Base-by-base conservation (phyloP, 805 yeast genomes). In the Wickerhamiella brachini region DNA sequence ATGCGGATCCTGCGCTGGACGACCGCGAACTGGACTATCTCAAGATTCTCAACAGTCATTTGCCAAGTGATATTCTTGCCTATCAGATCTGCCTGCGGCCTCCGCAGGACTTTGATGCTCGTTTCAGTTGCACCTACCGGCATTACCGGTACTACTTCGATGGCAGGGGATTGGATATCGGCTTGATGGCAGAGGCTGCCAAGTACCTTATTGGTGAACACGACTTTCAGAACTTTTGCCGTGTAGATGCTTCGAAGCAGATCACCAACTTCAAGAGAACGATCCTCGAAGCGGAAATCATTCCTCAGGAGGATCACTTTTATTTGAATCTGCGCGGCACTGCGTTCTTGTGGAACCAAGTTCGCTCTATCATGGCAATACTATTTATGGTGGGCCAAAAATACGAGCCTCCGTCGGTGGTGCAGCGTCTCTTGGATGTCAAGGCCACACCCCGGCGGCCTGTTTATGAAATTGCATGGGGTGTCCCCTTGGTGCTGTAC, bases 301-400 rank as follows among this genome's bases (percentile, higher is more conserved):
- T 70, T 12, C 51, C 69, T 2, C 17, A 21, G 8, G 38, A 21
- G 31, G 57, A 56, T 20, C 71, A 77, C 50, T 84, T 72, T 60
- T 81, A 80, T 51, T 79, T 90, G 64, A 88, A 87, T 62, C 68
- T 93, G 49, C 73, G 76, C 55, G 98, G 98, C 0, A 72, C 85
- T 1, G 98, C 97, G 8, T 93, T 93, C 59, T 68, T 93, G 51
- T 93, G 97, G 97, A 97, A 93, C 64, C 98, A 93, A 66, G 98
- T 93, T 18, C 76, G 98, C 52, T 88, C 95, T 58, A 93, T 93
- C 93, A 78, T 88, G 70, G 95, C 95, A 0, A 71, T 84, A 10
- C 64, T 93, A 51, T 78, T 93, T 50, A 66, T 83, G 22, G 80
- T 88, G 7, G 98, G 96, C 0, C 95, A 88, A 65, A 71, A 71